Evolutionary conservation across 371 early-diverging fungal species (phyloP).

Genomic region (Zopfochytrium polystomum): DNA sequence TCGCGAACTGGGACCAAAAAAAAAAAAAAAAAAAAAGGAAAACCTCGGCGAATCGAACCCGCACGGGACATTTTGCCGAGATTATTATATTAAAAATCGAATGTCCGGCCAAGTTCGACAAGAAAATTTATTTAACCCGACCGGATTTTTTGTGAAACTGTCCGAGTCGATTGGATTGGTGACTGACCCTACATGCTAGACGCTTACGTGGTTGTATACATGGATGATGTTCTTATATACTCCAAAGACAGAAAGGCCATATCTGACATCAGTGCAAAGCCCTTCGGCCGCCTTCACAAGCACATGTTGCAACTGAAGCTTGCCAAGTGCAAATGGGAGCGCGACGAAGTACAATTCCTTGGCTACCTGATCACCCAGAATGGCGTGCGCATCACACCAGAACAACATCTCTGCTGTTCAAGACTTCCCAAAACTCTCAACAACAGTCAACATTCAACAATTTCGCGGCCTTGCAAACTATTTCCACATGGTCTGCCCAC

Average conservation of each 20-base stretch:
- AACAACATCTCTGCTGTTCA: conserved; percentile 42
- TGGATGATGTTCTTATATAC: conserved; percentile 54
- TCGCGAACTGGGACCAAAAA: too few relatives aligned
- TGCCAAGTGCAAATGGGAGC: conserved; percentile 55
- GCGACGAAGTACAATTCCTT: too few relatives aligned
- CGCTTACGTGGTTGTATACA: conserved; percentile 28
- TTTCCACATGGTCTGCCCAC: conserved; percentile 50
- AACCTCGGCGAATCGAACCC: too few relatives aligned
- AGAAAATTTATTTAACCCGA: too few relatives aligned
- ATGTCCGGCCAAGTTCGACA: too few relatives aligned
- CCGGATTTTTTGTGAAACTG: too few relatives aligned
- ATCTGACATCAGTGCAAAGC: conserved; percentile 19
- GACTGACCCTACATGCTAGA: too few relatives aligned
- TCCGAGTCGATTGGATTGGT: too few relatives aligned
- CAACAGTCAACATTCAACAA: conserved; percentile 37
- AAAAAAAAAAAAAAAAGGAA: too few relatives aligned
- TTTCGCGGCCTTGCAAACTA: conserved; percentile 55
- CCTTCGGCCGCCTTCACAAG: conserved; percentile 30
- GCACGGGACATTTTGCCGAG: too few relatives aligned
- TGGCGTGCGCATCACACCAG: conserved; percentile 30
- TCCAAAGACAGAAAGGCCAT: conserved; percentile 11
- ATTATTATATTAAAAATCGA: too few relatives aligned
- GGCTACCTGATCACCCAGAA: conserved; percentile 36
- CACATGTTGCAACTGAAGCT: conserved; percentile 39
- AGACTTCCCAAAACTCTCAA: conserved; percentile 31